Evolutionary conservation across 805 yeast species (phyloP), one percentile per base, ranked within the genome.

Genomic region (Metschnikowia colocasiae): DNA sequence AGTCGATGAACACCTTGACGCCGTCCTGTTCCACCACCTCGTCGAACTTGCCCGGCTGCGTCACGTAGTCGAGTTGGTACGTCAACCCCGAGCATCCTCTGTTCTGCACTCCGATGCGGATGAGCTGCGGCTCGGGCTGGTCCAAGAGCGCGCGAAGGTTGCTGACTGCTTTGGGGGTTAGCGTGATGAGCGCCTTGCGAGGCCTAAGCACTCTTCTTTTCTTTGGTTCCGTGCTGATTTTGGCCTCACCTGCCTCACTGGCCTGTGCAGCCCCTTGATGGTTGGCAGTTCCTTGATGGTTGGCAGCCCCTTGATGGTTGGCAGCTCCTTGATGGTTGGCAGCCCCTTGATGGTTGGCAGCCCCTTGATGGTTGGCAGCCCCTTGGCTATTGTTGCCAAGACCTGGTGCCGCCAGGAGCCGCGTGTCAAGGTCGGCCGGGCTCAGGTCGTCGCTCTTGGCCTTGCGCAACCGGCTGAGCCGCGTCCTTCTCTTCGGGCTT

Each of bases 11-110:
- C 2, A 94, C 95, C 64, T 82, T 87, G 34, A 94, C 95, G 30
- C 95, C 97, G 59, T 91, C 96, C 69, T 92, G 98, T 55, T 81
- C 88, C 8, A 94, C 88, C 49, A 85, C 74, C 68, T 94, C 99
- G 66, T 94, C 99, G 60, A 92, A 94, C 69, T 90, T 89, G n/a
- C 91, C 96, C 7, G 97, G 92, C 62, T 80, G 76, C 25, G 82
- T 78, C 34, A 94, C 97, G 68, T 94, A 94, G 62, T 90, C 96
- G 53, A 94, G 71, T 65, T 90, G 85, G 66, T 94, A 94, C 0
- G 96, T 83, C 50, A 94, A 76, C 0, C 99, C 99, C 0, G 98
- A 92, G 65, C 99, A 94, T 4, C 99, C 99, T 62, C 98, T 78
- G 68, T 94, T 94, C 54, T 81, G 81, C n/a, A 95, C 98, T 13